Conservation (phyloP, 306 rosid species). For the Canavalia gladiata region DNA sequence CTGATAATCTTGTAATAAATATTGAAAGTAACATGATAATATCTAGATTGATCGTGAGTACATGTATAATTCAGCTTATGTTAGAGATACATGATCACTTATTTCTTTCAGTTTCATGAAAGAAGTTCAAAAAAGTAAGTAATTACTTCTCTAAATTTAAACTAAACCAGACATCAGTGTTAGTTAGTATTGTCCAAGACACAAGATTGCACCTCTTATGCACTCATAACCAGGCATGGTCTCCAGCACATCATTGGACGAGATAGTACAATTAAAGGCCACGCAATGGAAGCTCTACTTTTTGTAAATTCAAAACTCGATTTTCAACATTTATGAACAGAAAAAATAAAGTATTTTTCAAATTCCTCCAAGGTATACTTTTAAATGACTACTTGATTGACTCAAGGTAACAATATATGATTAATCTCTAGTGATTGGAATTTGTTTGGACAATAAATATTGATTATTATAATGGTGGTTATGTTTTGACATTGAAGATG, state of each 20-base stretch:
- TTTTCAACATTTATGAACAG: neutral
- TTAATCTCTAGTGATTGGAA: constrained; percentile 37
- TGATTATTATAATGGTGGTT: constrained; percentile 48
- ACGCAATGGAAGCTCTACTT: neutral
- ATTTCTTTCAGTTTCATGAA: too few relatives aligned
- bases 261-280: neutral
- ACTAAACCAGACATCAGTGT: too few relatives aligned
- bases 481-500: constrained; percentile 48
- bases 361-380: constrained; percentile 38
- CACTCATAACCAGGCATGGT: neutral
- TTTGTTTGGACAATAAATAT: constrained; percentile 34
- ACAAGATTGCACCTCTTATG: neutral
- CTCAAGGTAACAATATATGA: constrained; percentile 12
- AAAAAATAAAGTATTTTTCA: constrained; percentile 15
- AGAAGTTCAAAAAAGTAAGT: too few relatives aligned
- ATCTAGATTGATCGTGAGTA: too few relatives aligned
- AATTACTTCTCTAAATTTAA: too few relatives aligned
- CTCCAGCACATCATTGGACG: neutral
- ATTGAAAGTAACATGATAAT: too few relatives aligned
- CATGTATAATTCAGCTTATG: too few relatives aligned
- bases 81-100: too few relatives aligned
- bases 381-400: constrained; percentile 17
- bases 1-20: too few relatives aligned
- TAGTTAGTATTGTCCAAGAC: neutral
- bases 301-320: neutral